Conservation (phyloP, 208 protist species). For the Sergeia podlipaevii region DNA sequence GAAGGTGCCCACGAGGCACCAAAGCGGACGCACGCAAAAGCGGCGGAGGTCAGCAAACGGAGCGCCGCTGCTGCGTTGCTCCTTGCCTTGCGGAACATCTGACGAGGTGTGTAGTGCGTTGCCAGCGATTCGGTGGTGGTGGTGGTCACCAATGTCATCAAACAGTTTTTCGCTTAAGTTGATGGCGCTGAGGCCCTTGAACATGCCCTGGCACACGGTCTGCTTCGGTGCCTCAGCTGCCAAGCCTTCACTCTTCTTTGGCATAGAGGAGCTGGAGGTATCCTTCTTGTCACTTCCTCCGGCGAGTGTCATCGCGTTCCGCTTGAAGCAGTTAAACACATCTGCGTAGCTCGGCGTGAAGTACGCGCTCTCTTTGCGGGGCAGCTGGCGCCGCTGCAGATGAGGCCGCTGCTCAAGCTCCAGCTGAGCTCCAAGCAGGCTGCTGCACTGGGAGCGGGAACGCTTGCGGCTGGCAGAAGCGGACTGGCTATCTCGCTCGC, state of each 20-base stretch:
- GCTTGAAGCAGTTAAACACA: neutral
- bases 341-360: neutral
- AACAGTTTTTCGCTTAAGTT: constrained; percentile 50
- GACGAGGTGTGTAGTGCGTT: neutral
- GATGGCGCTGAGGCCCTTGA: constrained; percentile 57
- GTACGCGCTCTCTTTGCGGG: neutral
- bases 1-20: constrained; percentile 82
- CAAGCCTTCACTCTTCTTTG: too few species aligned
- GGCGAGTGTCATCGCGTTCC: too few species aligned
- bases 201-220: constrained; percentile 40
- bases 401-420: neutral
- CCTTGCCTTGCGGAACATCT: neutral
- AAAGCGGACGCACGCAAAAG: constrained; percentile 51
- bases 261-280: too few species aligned
- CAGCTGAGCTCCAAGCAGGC: neutral
- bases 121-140: constrained; percentile 3
- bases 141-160: neutral
- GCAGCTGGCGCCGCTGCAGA: neutral
- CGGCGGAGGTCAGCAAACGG: constrained; percentile 11
- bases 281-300: too few species aligned
- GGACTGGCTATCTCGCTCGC: neutral
- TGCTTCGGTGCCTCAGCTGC: neutral
- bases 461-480: constrained; percentile 10
- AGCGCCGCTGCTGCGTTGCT: neutral
- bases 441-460: constrained; percentile 7